Percentiles rank a stretch among this genome's conserved stretches.
phyloP scores from a whole-genome alignment of 1,139 yeast genomes.

The Magnusiomyces suaveolens region DNA sequence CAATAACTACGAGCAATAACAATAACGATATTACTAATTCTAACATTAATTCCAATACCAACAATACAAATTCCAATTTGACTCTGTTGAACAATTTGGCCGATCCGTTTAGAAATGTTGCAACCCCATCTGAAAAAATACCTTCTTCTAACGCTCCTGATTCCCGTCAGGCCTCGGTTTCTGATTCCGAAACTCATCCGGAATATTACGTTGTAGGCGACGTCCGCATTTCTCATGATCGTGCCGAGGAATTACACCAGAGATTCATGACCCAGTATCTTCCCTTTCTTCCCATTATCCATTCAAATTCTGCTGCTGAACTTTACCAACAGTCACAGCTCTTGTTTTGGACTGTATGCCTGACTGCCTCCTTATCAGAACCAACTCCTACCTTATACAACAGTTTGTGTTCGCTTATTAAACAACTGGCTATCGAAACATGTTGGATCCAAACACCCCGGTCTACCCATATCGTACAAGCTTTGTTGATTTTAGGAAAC shows the following conservation, averaged over 20 bases:
- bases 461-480: conserved; percentile 88
- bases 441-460: conserved; percentile 93
- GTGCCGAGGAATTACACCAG: conserved; percentile 65
- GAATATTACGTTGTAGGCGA: conserved; percentile 56
- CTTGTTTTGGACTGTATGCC: conserved; percentile 82
- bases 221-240: conserved; percentile 52
- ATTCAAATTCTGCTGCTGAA: conserved; percentile 63
- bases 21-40: not conserved
- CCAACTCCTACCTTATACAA: conserved; percentile 79
- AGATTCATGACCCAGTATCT: conserved; percentile 57
- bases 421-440: conserved; percentile 81
- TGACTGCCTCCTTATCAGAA: conserved; percentile 77
- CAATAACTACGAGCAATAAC: not conserved
- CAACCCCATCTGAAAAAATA: not conserved
- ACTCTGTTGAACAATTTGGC: not conserved
- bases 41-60: not conserved
- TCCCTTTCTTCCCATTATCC: conserved; percentile 72
- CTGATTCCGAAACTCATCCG: conserved; percentile 5
- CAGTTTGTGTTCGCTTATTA: conserved; percentile 65
- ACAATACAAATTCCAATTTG: not conserved
- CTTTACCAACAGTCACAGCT: conserved; percentile 75
- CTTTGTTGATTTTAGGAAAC: conserved; percentile 64
- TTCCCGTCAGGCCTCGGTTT: conserved; percentile 4
- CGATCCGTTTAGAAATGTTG: not conserved
- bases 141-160: not conserved